A percentile compares a stretch with the other conserved stretches of the same genome.
Conservation (phyloP, 495 filamentous ascomycete genomes). For the Trichoderma erinaceum region DNA sequence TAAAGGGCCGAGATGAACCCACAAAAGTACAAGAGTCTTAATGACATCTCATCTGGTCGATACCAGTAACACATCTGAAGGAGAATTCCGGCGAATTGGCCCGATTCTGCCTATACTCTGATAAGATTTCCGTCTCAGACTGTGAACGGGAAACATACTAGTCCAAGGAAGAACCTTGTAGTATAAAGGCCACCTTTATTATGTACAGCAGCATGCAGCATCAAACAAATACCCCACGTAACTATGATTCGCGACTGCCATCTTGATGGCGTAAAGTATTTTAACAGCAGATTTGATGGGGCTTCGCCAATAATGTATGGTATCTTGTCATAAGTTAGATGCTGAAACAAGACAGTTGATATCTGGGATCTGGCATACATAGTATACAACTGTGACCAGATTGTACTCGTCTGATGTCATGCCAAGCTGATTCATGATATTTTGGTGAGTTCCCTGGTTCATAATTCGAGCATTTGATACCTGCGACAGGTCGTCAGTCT, state of each 20-base stretch:
- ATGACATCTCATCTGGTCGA: constrained; percentile 38
- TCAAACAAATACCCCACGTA: constrained; percentile 33
- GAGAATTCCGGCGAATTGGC: constrained; percentile 37
- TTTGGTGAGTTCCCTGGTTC: constrained; percentile 33
- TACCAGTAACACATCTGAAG: constrained; percentile 42
- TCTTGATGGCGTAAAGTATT: constrained; percentile 32
- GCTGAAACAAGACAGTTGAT: neutral
- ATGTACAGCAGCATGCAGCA: constrained; percentile 32
- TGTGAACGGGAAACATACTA: constrained; percentile 23
- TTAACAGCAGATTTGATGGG: constrained; percentile 38
- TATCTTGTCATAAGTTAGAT: constrained; percentile 28
- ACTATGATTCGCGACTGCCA: constrained; percentile 38
- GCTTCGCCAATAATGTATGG: constrained; percentile 43
- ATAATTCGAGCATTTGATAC: constrained; percentile 39
- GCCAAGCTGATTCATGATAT: constrained; percentile 40
- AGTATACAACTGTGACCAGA: constrained; percentile 28
- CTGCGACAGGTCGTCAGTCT: constrained; percentile 19
- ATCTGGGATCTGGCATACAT: constrained; percentile 21
- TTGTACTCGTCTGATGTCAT: constrained; percentile 31
- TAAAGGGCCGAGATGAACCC: neutral
- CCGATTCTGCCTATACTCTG: constrained; percentile 31
- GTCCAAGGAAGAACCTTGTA: constrained; percentile 33
- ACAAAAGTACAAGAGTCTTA: constrained; percentile 34
- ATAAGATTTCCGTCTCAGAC: constrained; percentile 5
- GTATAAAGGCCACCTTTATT: constrained; percentile 32